phyloP scores from a whole-genome alignment of 169 alveolate species.

The Cryptosporidium viatorum region DNA sequence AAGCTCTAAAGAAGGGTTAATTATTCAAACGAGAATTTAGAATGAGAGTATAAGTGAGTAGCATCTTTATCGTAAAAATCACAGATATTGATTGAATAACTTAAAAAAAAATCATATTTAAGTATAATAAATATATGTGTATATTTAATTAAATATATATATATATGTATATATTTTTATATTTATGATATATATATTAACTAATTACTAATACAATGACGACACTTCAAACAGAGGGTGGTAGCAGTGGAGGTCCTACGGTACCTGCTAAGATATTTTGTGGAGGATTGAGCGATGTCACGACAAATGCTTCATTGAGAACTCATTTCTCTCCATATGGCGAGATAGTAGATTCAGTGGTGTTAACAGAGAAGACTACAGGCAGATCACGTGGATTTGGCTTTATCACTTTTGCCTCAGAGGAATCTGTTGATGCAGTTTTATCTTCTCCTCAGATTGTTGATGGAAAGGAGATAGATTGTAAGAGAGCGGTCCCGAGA shows the following conservation, averaged over 20 bases:
- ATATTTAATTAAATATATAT: slow-evolving; percentile 17
- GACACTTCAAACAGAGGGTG: slow-evolving; percentile 48
- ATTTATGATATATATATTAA: not conserved
- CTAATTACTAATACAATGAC: slow-evolving; percentile 24
- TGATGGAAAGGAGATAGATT: slow-evolving; percentile 86
- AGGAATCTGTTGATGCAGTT: slow-evolving; percentile 81
- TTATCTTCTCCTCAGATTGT: slow-evolving; percentile 81
- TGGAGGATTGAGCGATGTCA: slow-evolving; percentile 81
- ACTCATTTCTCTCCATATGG: slow-evolving; percentile 81
- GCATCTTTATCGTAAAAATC: slow-evolving; percentile 40
- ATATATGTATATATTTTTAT: slow-evolving; percentile 8
- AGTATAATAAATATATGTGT: slow-evolving; percentile 6
- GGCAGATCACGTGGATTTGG: slow-evolving; percentile 94
- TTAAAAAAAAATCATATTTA: slow-evolving; percentile 14
- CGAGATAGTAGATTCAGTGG: slow-evolving; percentile 81
- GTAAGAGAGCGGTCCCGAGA: slow-evolving; percentile 86
- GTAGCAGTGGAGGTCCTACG: slow-evolving; percentile 70
- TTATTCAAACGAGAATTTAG: slow-evolving; percentile 56
- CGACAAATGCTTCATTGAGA: slow-evolving; percentile 80
- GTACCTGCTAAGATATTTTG: slow-evolving; percentile 82
- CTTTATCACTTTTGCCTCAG: slow-evolving; percentile 86
- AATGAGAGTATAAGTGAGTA: slow-evolving; percentile 73
- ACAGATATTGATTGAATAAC: slow-evolving; percentile 26
- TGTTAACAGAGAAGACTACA: slow-evolving; percentile 83
- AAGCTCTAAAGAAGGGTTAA: slow-evolving; percentile 73